Evolutionary conservation across 768 basidiomycete genomes (phyloP).

Genomic region (Cyclocybe aegerita): DNA sequence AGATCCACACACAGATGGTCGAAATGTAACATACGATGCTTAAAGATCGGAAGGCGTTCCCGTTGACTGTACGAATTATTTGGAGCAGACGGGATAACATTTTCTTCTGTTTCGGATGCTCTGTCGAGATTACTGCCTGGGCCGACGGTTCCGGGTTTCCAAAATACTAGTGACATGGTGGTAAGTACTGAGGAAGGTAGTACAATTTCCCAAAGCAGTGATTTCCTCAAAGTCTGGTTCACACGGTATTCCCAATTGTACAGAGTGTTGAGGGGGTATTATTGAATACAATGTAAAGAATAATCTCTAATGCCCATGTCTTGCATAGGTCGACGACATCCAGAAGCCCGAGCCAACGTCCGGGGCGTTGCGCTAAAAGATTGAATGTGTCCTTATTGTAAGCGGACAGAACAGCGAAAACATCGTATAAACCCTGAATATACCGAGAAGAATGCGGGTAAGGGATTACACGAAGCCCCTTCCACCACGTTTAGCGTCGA

Average conservation of each 20-base stretch:
- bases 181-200: background rate
- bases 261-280: too few relatives aligned
- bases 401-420: slow-evolving; percentile 9
- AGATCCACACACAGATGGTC: background rate
- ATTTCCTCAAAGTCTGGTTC: background rate
- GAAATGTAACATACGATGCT: slow-evolving; percentile 62
- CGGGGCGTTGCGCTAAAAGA: background rate
- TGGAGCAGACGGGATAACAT: slow-evolving; percentile 65
- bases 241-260: too few relatives aligned
- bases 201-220: background rate
- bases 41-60: slow-evolving; percentile 84
- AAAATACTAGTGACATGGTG: slow-evolving; percentile 67
- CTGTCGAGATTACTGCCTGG: slow-evolving; percentile 90
- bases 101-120: slow-evolving; percentile 72
- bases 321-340: too few relatives aligned
- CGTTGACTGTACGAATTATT: slow-evolving; percentile 60
- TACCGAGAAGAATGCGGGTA: slow-evolving; percentile 5
- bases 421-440: slow-evolving; percentile 16
- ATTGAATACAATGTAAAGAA: too few relatives aligned
- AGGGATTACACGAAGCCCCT: slow-evolving; percentile 70
- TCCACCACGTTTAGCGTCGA: slow-evolving; percentile 87
- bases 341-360: too few relatives aligned
- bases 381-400: background rate
- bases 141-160: slow-evolving; percentile 85
- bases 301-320: too few relatives aligned